Base-by-base conservation (phyloP, 176 grass and related monocot genomes). In the Miscanthus lutarioriparius region DNA sequence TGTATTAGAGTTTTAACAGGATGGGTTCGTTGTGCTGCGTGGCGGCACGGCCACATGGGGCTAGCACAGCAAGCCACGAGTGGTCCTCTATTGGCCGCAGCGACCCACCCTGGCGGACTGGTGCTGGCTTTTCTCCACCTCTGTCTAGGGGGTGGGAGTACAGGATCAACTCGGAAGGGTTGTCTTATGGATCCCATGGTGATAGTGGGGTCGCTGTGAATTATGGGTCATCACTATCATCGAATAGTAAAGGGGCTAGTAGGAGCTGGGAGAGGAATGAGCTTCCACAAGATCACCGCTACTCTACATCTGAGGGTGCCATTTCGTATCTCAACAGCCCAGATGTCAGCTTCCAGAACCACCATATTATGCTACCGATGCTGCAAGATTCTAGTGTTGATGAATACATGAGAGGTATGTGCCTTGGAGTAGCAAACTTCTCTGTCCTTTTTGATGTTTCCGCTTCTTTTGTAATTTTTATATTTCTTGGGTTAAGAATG, bases 11-110 rank as follows among this genome's bases (percentile, higher is more conserved):
- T 44, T 27, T 53, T 70, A 33, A 22, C 47, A 27, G 33, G 64
- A 97, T 89, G 92, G 94, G 91, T 74, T 94, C 94, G 9, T 74
- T 97, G 72, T 97, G 94, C 65, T 97, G 91, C n/a, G 94, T 97
- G 67, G 94, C 89, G 1, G 89, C 89, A 1, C 87, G 91, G 73
- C 87, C 91, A 33, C 94, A 97, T 72, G 89, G 87, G 27, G 73
- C 89, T 19, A 84, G 76, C 74, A 88, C 87, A 43, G 79, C 91
- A 2, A 97, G 77, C 68, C 75, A 77, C 5, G 94, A 97, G 40
- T 97, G 94, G 91, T 93, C 94, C 48, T 86, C 86, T 26, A 82
- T 91, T 74, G 73, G 88, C 17, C 76, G 44, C 15, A 90, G 54
- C 47, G 92, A 94, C 8, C 89, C 87, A 0, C 86, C 82, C 41